Percentiles rank a stretch among this genome's conserved stretches.
Conservation (phyloP, 331 rosid genomes). For the Telfairia occidentalis region DNA sequence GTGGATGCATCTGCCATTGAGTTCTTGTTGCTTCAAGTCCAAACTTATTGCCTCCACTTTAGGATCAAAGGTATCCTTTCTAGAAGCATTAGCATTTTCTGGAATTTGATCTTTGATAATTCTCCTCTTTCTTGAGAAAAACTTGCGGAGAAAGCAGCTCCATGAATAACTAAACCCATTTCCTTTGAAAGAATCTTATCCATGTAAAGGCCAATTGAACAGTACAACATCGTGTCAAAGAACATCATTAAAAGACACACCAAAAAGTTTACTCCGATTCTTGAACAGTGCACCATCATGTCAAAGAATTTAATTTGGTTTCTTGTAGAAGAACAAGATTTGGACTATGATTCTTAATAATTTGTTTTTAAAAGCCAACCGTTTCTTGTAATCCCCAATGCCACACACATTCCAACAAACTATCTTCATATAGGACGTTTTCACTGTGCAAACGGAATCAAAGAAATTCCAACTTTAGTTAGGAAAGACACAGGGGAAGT, state of each 20-base stretch:
- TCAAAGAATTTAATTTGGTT: no score
- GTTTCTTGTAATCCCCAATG: no score
- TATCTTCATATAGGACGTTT: no score
- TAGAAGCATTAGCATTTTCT: constrained; percentile 21
- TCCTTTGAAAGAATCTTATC: constrained; percentile 92
- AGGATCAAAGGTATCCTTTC: constrained; percentile 28
- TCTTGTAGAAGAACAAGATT: no score
- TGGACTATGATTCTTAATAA: no score
- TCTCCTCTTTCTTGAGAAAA: constrained; percentile 47
- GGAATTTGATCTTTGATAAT: constrained; percentile 21
- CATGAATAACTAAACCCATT: constrained; percentile 68
- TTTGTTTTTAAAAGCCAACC: no score
- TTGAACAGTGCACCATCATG: no score
- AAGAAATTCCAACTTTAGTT: no score
- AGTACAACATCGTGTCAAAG: constrained; percentile 67
- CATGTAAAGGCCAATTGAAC: constrained; percentile 77
- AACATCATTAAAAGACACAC: constrained; percentile 86
- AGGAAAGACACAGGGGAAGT: no score
- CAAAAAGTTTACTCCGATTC: constrained; percentile 85
- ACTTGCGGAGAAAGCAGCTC: constrained; percentile 51
- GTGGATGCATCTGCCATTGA: constrained; percentile 91
- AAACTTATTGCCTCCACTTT: constrained; percentile 62
- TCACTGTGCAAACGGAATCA: no score
- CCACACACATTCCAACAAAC: no score
- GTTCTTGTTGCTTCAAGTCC: constrained; percentile 94